Evolutionary conservation across 352 stramenopile species (phyloP), one percentile per base, ranked within the genome.

Genomic region (Phytophthora tentaculata): DNA sequence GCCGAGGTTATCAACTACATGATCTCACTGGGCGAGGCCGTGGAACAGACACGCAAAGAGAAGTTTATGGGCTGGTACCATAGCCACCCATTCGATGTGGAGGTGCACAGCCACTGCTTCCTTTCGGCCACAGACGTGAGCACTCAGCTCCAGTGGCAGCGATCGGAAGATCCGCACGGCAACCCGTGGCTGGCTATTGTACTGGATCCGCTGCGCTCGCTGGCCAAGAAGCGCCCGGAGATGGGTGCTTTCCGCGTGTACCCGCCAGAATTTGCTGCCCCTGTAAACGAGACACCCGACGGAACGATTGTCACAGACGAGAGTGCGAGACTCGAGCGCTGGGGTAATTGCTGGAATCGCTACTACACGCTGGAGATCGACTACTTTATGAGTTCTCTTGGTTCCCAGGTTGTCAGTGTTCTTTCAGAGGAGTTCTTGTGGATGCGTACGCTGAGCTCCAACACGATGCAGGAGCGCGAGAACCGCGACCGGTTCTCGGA

Each of bases 61-160:
- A 96, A 97, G 57, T 99, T 99, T 70, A 99, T 99, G 94, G 98
- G 97, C 57, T 99, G 98, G 98, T 99, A 99, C 84, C 98, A 99
- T 77, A 98, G 91, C 66, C 98, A 99, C 67, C 98, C 98, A 6
- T 99, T 99, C 70, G 98, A 99, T 73, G 90, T 99, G 7, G 85
- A 96, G 61, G 88, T 99, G 69, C 94, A 91, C 61, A 95, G 84
- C 61, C 97, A 99, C 76, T 99, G 97, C 81, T 99, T 99, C 76
- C 80, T 99, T 20, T 98, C 90, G 55, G 91, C 92, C 49, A 99
- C 97, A 10, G 98, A 99, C 77, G 83, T 99, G 44, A 97, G 83
- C 50, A 99, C 97, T 55, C 97, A 99, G 79, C 79, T 99, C 16
- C 93, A 98, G 64, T 99, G 97, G 97, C 98, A 99, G 78, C 86